Evolutionary conservation across 768 basidiomycete genomes (phyloP).

Genomic region (Chlorophyllum brunneum): DNA sequence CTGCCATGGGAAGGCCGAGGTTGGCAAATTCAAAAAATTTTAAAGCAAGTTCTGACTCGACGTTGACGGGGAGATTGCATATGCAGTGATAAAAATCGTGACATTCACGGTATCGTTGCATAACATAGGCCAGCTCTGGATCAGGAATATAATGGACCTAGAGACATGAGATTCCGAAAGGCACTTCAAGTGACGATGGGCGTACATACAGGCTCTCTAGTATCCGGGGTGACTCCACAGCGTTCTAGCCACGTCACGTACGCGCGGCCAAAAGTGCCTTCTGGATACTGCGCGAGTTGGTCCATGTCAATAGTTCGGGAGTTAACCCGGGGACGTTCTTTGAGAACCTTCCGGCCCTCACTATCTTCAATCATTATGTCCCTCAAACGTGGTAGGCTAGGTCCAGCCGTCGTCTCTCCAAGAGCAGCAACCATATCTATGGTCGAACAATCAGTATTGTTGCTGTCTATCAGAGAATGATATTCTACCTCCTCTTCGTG

Average conservation of each 20-base stretch:
- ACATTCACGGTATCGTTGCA: slow-evolving; percentile 97
- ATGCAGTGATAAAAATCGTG: slow-evolving; percentile 98
- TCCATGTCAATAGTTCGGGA: slow-evolving; percentile 72
- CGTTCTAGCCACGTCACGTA: slow-evolving; percentile 89
- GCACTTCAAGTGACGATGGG: neutral
- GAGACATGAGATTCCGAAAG: slow-evolving; percentile 8
- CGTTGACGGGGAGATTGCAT: slow-evolving; percentile 82
- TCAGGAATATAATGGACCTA: slow-evolving; percentile 95
- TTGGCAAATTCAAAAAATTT: slow-evolving; percentile 95
- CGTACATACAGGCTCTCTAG: slow-evolving; percentile 74
- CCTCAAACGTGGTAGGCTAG: slow-evolving; percentile 69
- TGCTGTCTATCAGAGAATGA: neutral
- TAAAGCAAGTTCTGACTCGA: slow-evolving; percentile 88
- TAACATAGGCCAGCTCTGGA: slow-evolving; percentile 94
- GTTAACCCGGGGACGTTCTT: slow-evolving; percentile 79
- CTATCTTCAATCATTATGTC: slow-evolving; percentile 72
- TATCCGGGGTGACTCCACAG: slow-evolving; percentile 90
- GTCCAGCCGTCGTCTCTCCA: slow-evolving; percentile 88
- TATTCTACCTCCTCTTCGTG: slow-evolving; percentile 75
- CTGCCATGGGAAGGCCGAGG: slow-evolving; percentile 85
- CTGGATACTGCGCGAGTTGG: slow-evolving; percentile 58
- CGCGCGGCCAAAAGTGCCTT: slow-evolving; percentile 80
- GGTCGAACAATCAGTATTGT: slow-evolving; percentile 5
- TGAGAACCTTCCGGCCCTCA: slow-evolving; percentile 83
- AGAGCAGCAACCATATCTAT: slow-evolving; percentile 94